Base-by-base conservation (phyloP, 805 yeast species). In the Wickerhamomyces alni region DNA sequence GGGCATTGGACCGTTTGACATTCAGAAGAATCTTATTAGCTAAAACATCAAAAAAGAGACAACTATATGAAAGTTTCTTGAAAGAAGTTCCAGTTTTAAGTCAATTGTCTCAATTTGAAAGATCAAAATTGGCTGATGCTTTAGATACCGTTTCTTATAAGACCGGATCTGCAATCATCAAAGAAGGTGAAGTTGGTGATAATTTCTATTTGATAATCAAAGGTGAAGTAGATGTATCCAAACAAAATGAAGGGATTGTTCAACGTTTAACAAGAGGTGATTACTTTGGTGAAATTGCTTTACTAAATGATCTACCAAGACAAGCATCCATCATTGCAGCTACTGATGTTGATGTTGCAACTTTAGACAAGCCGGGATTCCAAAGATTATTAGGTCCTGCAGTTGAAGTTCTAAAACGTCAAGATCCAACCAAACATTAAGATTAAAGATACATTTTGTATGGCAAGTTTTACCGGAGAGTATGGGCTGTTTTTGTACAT, bases 201-300 rank as follows among this genome's bases (percentile, higher is more conserved):
- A 74, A 78, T 43, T 84, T 84, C 52, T 84, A 80, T 56, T 61
- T 85, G 42, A 77, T 84, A 40, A 87, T 89, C 63, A 71, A 78
- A 50, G 99, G 99, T 48, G 72, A 72, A 40, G 95, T 95, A 41
- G 77, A 78, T 45, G 93, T 93, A 31, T 57, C 73, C 32, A 84
- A 78, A 55, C 46, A 57, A 5, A 77, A 70, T 29, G 72, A 72
- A 33, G 89, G 89, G 18, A 70, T 72, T 33, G 70, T 88, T 26
- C 74, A 71, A 17, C 67, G 67, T 13, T 69, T 87, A 43, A 64
- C 72, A 34, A 79, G 83, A 54, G 97, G 97, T 47, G 95, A 84
- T 59, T 93, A 93, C 66, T 93, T 93, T 62, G 99, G 99, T 49
- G 99, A 93, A 66, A 80, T 93, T 47, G 98, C 99, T 3, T 69